phyloP scores from a whole-genome alignment of 2,329 filamentous ascomycete genomes.

The Fusarium nodosum region DNA sequence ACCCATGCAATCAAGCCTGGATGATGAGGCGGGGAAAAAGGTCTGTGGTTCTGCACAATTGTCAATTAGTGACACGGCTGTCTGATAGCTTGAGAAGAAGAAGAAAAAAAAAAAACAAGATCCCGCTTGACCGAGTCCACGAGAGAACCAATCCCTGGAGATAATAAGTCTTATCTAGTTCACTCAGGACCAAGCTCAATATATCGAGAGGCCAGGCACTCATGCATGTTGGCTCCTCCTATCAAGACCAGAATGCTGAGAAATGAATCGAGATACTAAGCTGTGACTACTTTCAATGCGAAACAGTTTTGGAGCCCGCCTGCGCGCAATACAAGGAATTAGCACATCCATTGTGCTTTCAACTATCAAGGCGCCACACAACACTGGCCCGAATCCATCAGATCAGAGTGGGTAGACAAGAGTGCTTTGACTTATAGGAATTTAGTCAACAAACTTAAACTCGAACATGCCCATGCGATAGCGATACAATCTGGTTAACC shows the following conservation, averaged over 20 bases:
- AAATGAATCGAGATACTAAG: not conserved
- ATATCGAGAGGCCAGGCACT: not conserved
- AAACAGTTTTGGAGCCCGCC: not conserved
- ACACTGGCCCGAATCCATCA: not conserved
- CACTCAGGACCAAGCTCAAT: not conserved
- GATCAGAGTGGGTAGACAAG: not conserved
- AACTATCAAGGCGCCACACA: not conserved
- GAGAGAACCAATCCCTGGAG: not conserved
- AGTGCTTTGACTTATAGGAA: not conserved
- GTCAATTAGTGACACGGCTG: not conserved
- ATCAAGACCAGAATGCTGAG: not conserved
- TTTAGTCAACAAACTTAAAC: not conserved
- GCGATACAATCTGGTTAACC: not conserved
- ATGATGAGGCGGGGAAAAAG: not conserved
- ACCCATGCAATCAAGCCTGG: not conserved
- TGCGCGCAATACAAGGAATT: not conserved
- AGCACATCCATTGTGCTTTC: not conserved
- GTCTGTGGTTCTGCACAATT: constrained; percentile 22
- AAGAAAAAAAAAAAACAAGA: not conserved
- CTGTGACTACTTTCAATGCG: not conserved
- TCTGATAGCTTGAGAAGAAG: not conserved
- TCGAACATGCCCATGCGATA: not conserved
- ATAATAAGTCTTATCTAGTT: not conserved
- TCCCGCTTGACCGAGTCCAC: constrained; percentile 1
- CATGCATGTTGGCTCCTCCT: not conserved